These are phyloP conservation scores for Cicer yamashitae DNA, from an alignment of 306 rosid genomes.

Conservation along the genomic window DNA sequence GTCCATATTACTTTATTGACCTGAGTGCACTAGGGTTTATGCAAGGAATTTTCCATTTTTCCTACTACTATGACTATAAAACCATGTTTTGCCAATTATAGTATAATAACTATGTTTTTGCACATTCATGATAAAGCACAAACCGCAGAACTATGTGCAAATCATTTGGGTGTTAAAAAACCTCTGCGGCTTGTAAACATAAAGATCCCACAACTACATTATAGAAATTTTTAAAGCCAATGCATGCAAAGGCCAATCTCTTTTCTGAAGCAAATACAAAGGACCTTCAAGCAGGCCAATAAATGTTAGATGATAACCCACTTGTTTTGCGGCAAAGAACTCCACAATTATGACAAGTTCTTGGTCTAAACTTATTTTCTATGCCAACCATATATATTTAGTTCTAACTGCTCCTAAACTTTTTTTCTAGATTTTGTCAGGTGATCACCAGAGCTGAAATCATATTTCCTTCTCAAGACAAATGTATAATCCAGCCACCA, in stretches of 20 bases:
- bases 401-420: background rate
- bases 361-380: background rate
- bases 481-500: background rate
- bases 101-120: background rate
- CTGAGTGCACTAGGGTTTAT: constrained; percentile 8
- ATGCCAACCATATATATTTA: background rate
- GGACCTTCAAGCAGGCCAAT: constrained; percentile 1
- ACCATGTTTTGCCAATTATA: background rate
- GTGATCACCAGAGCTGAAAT: no score
- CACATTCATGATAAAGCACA: constrained; percentile 5
- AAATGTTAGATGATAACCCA: background rate
- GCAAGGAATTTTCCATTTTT: constrained; percentile 29
- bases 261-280: background rate
- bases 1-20: background rate
- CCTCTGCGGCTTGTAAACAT: background rate
- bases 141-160: background rate
- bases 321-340: background rate
- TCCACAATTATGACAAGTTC: constrained; percentile 1
- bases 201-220: constrained; percentile 4
- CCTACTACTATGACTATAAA: no score
- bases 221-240: background rate
- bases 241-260: constrained; percentile 11
- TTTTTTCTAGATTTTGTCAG: background rate
- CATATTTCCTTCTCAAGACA: no score
- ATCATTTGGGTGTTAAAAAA: background rate